Percentiles rank a stretch among this genome's conserved stretches.
These are phyloP conservation scores for Helianthus annuus DNA, from an alignment of 129 eudicot species.

Conservation along the genomic window DNA sequence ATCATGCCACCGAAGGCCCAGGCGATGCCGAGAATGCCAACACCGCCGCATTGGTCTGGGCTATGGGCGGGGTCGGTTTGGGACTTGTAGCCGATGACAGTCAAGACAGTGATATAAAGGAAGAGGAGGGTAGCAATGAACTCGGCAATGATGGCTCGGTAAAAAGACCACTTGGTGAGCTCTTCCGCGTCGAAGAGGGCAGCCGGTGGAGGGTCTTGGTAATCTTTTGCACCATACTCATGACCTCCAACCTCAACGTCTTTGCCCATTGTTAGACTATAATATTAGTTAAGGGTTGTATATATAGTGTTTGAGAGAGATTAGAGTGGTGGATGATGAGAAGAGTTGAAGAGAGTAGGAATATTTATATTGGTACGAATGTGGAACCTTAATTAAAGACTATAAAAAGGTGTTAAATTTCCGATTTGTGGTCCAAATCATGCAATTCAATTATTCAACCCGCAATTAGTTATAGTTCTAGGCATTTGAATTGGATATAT, in stretches of 20 bases:
- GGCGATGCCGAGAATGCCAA: constrained; percentile 65
- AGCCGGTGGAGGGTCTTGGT: constrained; percentile 66
- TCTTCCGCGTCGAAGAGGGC: constrained; percentile 46
- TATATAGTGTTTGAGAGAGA: too few species aligned
- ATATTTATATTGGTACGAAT: too few species aligned
- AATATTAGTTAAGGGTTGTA: too few species aligned
- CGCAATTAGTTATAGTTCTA: too few species aligned
- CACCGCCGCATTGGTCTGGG: constrained; percentile 55
- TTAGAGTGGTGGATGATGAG: too few species aligned
- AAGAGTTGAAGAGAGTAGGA: background rate
- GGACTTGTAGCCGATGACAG: constrained; percentile 59
- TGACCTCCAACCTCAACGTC: constrained; percentile 49
- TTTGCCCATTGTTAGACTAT: constrained; percentile 35
- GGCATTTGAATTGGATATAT: too few species aligned
- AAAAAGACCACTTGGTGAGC: constrained; percentile 41
- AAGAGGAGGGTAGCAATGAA: constrained; percentile 58
- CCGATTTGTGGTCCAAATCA: too few species aligned
- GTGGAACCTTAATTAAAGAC: too few species aligned
- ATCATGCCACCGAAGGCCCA: constrained; percentile 77
- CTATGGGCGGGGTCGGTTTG: constrained; percentile 36
- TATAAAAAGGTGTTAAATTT: too few species aligned
- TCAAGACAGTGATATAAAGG: constrained; percentile 66
- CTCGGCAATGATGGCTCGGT: constrained; percentile 60
- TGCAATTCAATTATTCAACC: too few species aligned
- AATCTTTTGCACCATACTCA: constrained; percentile 45